phyloP scores from a whole-genome alignment of 768 basidiomycete species.

The Lanmaoa rubissima region DNA sequence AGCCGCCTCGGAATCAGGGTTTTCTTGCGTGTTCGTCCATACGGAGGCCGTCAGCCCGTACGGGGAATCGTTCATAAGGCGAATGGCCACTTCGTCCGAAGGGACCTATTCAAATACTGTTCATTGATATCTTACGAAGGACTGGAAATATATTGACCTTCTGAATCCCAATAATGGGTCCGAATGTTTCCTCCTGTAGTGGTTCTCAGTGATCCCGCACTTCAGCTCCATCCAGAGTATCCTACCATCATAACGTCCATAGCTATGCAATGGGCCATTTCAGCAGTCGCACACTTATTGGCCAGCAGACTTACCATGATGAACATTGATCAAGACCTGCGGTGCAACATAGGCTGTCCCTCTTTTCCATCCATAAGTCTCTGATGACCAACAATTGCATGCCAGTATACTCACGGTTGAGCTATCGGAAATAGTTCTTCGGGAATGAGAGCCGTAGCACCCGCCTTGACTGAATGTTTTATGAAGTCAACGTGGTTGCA shows the following conservation, averaged over 20 bases:
- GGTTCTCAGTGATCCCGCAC: neutral
- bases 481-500: neutral
- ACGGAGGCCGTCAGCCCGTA: slow-evolving; percentile 94
- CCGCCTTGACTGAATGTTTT: slow-evolving; percentile 55
- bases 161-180: slow-evolving; percentile 90
- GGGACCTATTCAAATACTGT: slow-evolving; percentile 47
- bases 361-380: slow-evolving; percentile 35
- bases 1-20: slow-evolving; percentile 58
- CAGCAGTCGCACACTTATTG: slow-evolving; percentile 1
- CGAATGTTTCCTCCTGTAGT: slow-evolving; percentile 81
- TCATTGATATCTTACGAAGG: neutral
- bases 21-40: slow-evolving; percentile 76
- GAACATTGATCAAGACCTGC: slow-evolving; percentile 84
- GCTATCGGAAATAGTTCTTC: slow-evolving; percentile 67
- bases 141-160: slow-evolving; percentile 50
- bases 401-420: slow-evolving; percentile 49
- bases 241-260: slow-evolving; percentile 92
- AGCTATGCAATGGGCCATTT: slow-evolving; percentile 37
- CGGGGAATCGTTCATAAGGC: slow-evolving; percentile 93
- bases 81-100: slow-evolving; percentile 84
- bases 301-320: slow-evolving; percentile 64
- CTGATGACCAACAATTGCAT: neutral
- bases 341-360: slow-evolving; percentile 89
- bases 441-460: slow-evolving; percentile 74
- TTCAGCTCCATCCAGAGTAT: neutral